Conservation (phyloP, 1,139 yeast species). For the Williopsis jadinii region DNA sequence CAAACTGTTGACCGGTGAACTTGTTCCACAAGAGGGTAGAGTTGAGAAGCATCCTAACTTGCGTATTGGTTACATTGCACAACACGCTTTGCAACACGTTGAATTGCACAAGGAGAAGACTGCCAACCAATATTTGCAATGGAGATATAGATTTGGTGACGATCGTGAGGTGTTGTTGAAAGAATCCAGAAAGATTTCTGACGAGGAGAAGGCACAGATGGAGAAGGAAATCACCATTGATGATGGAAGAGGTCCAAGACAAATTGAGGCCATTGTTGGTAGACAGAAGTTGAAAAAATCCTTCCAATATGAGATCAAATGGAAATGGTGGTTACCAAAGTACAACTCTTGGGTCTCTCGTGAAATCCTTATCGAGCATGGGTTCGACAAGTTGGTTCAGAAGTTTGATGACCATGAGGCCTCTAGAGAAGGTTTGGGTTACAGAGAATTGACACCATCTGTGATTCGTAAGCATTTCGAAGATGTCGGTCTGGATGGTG, state of each 20-base stretch:
- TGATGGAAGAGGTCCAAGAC: slow-evolving; percentile 87
- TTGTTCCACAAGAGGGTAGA: slow-evolving; percentile 76
- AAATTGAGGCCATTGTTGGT: slow-evolving; percentile 90
- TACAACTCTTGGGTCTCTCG: slow-evolving; percentile 91
- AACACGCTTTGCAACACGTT: slow-evolving; percentile 96
- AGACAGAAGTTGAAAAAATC: slow-evolving; percentile 94
- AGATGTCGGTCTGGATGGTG: slow-evolving; percentile 95
- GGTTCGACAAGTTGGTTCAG: slow-evolving; percentile 83
- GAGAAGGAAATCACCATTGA: slow-evolving; percentile 67
- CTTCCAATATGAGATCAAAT: slow-evolving; percentile 93
- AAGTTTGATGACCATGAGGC: slow-evolving; percentile 98
- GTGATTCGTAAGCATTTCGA: slow-evolving; percentile 96
- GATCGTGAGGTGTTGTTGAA: slow-evolving; percentile 94
- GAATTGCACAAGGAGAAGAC: slow-evolving; percentile 97
- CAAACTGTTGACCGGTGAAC: slow-evolving; percentile 86
- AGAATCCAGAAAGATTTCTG: slow-evolving; percentile 84
- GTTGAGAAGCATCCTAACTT: slow-evolving; percentile 97
- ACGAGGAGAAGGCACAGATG: slow-evolving; percentile 78
- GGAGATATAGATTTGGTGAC: slow-evolving; percentile 98
- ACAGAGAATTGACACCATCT: slow-evolving; percentile 84
- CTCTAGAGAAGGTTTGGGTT: slow-evolving; percentile 96
- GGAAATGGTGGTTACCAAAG: slow-evolving; percentile 91
- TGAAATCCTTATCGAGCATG: slow-evolving; percentile 70
- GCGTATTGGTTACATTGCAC: slow-evolving; percentile 98
- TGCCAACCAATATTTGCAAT: slow-evolving; percentile 94